phyloP scores from a whole-genome alignment of 2,329 filamentous ascomycete genomes.

The Harringtonia aguacate region DNA sequence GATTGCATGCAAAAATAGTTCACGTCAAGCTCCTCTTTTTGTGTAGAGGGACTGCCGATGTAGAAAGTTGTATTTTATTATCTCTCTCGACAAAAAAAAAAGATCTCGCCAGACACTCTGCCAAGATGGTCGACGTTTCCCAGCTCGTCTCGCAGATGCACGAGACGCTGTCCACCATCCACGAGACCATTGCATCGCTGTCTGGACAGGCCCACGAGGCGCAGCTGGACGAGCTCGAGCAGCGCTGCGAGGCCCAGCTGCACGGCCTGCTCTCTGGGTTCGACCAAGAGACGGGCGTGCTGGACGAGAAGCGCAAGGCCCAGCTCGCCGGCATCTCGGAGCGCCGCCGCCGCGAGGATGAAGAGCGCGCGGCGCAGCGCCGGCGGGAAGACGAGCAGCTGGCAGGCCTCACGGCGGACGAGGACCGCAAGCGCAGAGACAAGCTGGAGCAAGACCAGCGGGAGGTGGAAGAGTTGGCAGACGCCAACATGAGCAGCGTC shows the following conservation, averaged over 20 bases:
- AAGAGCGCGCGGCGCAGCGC: slow-evolving; percentile 25
- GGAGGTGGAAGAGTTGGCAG: slow-evolving; percentile 24
- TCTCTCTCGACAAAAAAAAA: no score
- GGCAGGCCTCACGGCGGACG: slow-evolving; percentile 13
- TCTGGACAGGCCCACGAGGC: slow-evolving; percentile 21
- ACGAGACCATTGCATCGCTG: slow-evolving; percentile 23
- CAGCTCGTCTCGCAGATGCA: slow-evolving; percentile 30
- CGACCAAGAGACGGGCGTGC: slow-evolving; percentile 18
- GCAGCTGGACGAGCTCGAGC: slow-evolving; percentile 27
- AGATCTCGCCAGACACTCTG: no score
- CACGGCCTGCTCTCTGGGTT: slow-evolving; percentile 20
- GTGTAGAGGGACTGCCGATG: no score
- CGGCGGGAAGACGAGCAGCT: slow-evolving; percentile 25
- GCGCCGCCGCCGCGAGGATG: slow-evolving; percentile 27
- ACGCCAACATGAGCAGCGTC: slow-evolving; percentile 21
- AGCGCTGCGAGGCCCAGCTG: slow-evolving; percentile 23
- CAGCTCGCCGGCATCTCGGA: slow-evolving; percentile 23
- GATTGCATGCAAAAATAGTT: no score
- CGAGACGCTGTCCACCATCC: slow-evolving; percentile 28
- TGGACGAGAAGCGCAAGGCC: slow-evolving; percentile 18
- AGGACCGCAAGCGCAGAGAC: slow-evolving; percentile 20
- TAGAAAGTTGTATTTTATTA: no score
- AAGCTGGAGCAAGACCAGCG: slow-evolving; percentile 19
- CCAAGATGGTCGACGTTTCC: slow-evolving; percentile 22
- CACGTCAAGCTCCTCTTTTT: no score